phyloP scores from a whole-genome alignment of 2,329 filamentous ascomycete genomes.

The Stagonosporopsis rhizophila region DNA sequence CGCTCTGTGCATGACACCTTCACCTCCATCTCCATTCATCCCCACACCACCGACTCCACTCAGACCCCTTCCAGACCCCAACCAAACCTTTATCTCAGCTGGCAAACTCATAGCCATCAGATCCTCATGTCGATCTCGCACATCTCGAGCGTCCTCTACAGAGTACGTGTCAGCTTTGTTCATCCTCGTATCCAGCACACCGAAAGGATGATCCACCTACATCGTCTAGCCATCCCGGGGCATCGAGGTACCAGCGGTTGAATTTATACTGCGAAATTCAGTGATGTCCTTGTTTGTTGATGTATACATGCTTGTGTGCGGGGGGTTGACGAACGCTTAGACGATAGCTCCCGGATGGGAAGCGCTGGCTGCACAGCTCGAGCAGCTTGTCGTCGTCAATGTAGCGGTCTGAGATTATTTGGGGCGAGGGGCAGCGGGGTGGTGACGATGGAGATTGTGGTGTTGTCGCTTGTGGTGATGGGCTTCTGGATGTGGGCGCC shows the following conservation, averaged over 20 bases:
- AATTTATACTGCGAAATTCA: not conserved
- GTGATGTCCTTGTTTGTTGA: not conserved
- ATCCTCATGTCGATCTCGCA: conserved; percentile 10
- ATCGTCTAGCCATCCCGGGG: not conserved
- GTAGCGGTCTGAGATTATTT: conserved; percentile 32
- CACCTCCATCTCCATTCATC: no score
- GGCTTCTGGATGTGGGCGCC: not conserved
- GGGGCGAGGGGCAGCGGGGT: not conserved
- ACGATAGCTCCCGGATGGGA: conserved; percentile 20
- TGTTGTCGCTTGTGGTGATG: not conserved
- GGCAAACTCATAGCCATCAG: not conserved
- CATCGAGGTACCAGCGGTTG: not conserved
- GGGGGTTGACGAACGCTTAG: conserved; percentile 13
- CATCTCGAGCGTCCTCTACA: conserved; percentile 13
- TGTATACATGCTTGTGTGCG: no score
- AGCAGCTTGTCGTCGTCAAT: conserved; percentile 28
- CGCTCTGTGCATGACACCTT: no score
- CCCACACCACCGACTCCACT: no score
- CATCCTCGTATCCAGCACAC: not conserved
- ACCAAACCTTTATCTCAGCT: no score
- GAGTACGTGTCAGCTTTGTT: not conserved
- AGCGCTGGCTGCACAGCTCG: conserved; percentile 18
- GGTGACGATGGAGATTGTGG: not conserved
- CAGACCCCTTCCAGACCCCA: no score
- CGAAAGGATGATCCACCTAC: not conserved